Evolutionary conservation across 106 monocot genomes (phyloP).

Genomic region (Allium sativum): DNA sequence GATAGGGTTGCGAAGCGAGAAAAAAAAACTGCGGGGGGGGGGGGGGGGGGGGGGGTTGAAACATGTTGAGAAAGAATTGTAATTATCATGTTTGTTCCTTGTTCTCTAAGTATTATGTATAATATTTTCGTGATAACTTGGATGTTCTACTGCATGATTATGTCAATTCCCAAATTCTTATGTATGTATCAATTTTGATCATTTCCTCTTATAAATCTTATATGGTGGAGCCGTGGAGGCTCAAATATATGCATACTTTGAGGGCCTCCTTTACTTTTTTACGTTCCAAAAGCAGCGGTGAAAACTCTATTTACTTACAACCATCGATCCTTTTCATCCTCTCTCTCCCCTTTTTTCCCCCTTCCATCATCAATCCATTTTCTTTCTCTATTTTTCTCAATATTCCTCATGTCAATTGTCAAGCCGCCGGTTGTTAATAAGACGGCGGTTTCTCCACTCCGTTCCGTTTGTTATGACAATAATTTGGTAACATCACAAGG

Average conservation of each 20-base stretch:
- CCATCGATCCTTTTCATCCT: background rate
- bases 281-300: background rate
- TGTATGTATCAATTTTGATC: background rate
- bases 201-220: background rate
- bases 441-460: constrained; percentile 1
- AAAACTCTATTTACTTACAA: background rate
- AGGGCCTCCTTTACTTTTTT: background rate
- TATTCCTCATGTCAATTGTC: background rate
- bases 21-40: no score
- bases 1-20: no score
- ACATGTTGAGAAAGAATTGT: background rate
- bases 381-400: background rate
- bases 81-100: background rate
- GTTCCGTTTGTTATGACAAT: constrained; percentile 10
- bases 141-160: background rate
- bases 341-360: background rate
- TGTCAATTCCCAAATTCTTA: background rate
- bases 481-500: constrained; percentile 15
- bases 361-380: background rate
- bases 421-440: background rate
- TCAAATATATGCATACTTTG: constrained; percentile 4
- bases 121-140: background rate
- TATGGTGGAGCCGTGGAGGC: background rate
- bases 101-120: background rate
- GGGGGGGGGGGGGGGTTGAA: no score